Base-by-base conservation (phyloP, 192 early-diverging fungal genomes). In the Gorgonomyces haynaldii region DNA sequence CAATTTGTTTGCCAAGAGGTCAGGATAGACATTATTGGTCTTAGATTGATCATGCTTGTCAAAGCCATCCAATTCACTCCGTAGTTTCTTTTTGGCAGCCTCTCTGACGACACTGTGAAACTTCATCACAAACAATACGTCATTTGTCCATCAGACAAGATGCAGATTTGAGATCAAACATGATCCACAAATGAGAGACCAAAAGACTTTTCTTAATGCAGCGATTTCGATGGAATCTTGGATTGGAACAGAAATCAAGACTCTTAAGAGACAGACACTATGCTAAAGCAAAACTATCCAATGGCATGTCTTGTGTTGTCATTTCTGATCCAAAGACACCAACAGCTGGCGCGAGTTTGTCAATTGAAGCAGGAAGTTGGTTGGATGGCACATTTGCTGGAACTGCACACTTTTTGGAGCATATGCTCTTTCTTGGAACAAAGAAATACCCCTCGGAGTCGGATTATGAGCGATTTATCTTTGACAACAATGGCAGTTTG, bases 351-450 rank as follows among this genome's bases (percentile, higher is more conserved):
- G 66, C 66, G 4, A 51, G 55, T 4, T 54, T 68, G 16, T 27
- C 41, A 4, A 47, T 60, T n/a, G 66, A 68, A 39, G 57, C 61
- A 6, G 66, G 66, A 6, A 50, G 45, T 30, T 68, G 66, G 66
- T 27, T 19, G 34, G 65, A 67, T 34, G 56, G 52, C 13, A 53
- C 5, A 35, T 56, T 57, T 34, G 54, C 37, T n/a, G 64, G 64
- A 1, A 57, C 54, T 24, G 64, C 64, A 0, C 64, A 65, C 46
- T 65, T 65, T 43, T 48, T 61, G 19, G 64, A 65, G 46, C 64
- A 65, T 44, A 61, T 60, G 57, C 50, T 65, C 9, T 65, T 65
- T 44, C 57, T 65, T 10, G 66, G 66, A 5, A 64, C 61, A 17
- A 53, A 64, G 40, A 61, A 51, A 43, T 68, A 53, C 29, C 66